phyloP scores from a whole-genome alignment of 1,284 basidiomycete species.

The Apiotrichum porosum region DNA sequence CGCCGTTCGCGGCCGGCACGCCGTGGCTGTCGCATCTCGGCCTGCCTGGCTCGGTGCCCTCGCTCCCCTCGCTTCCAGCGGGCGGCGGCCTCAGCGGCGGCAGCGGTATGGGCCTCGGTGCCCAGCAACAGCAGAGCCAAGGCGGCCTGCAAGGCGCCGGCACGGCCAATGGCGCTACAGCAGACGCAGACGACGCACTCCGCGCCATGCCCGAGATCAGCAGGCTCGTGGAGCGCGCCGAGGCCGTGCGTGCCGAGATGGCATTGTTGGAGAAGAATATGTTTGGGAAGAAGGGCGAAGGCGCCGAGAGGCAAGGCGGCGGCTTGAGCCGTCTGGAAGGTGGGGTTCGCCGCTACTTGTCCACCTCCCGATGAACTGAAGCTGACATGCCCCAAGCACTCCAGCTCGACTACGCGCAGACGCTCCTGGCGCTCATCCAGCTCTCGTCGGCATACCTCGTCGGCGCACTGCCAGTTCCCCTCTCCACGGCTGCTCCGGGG shows the following conservation, averaged over 20 bases:
- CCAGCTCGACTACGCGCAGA: constrained; percentile 20
- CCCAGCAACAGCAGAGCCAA: background rate
- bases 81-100: background rate
- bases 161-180: background rate
- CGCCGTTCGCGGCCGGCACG: background rate
- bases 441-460: constrained; percentile 12
- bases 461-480: constrained; percentile 17
- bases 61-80: background rate
- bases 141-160: background rate
- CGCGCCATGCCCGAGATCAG: constrained; percentile 9
- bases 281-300: constrained; percentile 2
- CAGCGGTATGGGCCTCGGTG: too few relatives aligned
- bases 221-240: constrained; percentile 15
- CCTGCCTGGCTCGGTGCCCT: too few relatives aligned
- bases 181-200: constrained; percentile 12
- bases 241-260: constrained; percentile 6
- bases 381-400: background rate
- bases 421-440: constrained; percentile 18
- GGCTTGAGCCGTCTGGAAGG: constrained; percentile 3
- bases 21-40: background rate
- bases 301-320: background rate
- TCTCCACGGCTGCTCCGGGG: background rate
- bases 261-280: background rate
- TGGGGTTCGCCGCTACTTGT: too few relatives aligned
- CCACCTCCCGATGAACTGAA: too few relatives aligned